phyloP scores from a whole-genome alignment of 192 early-diverging fungal species.

The Oehlia diaphana region DNA sequence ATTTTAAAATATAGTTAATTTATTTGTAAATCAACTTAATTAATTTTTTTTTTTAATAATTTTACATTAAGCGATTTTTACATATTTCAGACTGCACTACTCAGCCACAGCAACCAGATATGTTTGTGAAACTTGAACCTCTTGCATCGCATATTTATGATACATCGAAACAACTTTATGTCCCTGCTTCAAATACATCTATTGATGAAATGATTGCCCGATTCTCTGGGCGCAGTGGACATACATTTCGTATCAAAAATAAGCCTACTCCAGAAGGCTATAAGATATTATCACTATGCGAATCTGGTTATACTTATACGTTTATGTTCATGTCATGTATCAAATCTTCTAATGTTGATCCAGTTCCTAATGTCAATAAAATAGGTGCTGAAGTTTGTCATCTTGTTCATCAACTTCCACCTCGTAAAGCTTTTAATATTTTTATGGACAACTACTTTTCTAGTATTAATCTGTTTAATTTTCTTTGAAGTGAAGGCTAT shows the following conservation, averaged over 20 bases:
- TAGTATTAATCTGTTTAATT: too few relatives aligned
- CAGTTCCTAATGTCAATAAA: background rate
- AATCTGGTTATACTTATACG: constrained; percentile 33
- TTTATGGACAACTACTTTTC: too few relatives aligned
- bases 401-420: constrained; percentile 8
- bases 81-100: too few relatives aligned
- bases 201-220: constrained; percentile 36
- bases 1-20: too few relatives aligned
- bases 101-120: too few relatives aligned
- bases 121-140: too few relatives aligned
- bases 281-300: constrained; percentile 39
- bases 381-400: constrained; percentile 28
- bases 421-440: too few relatives aligned
- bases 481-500: too few relatives aligned
- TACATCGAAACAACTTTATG: constrained; percentile 27
- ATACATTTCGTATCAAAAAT: constrained; percentile 32
- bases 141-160: constrained; percentile 5
- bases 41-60: too few relatives aligned
- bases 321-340: constrained; percentile 27
- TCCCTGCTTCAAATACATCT: constrained; percentile 27
- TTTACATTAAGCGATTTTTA: too few relatives aligned
- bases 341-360: constrained; percentile 12
- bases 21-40: too few relatives aligned
- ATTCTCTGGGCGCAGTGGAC: constrained; percentile 31
- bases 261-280: constrained; percentile 36